phyloP scores from a whole-genome alignment of 805 yeast species.

The Schwanniomyces occidentalis region DNA sequence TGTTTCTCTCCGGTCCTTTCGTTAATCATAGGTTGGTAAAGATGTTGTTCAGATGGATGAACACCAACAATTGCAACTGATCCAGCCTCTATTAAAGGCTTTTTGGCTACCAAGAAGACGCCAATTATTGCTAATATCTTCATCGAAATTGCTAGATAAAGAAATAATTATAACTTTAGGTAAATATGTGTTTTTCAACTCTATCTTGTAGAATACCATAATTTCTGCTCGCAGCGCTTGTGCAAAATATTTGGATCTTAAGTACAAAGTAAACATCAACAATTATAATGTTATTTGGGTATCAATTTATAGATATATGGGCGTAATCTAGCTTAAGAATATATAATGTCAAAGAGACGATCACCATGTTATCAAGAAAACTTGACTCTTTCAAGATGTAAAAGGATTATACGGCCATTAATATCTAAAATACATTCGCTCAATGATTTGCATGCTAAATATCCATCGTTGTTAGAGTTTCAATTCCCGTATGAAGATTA shows the following conservation, averaged over 20 bases:
- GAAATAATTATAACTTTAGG: too few species aligned
- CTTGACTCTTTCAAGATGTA: constrained; percentile 26
- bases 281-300: too few species aligned
- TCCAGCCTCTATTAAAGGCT: not conserved
- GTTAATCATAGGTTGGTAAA: constrained; percentile 52
- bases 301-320: too few species aligned
- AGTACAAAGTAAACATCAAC: too few species aligned
- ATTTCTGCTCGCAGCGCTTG: too few species aligned
- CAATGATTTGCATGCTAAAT: constrained; percentile 26
- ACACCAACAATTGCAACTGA: constrained; percentile 30
- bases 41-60: constrained; percentile 34
- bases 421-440: constrained; percentile 35
- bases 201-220: too few species aligned
- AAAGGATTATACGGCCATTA: constrained; percentile 37
- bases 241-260: too few species aligned
- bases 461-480: constrained; percentile 22
- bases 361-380: constrained; percentile 3
- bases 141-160: not conserved
- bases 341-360: constrained; percentile 3
- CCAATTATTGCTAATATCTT: not conserved
- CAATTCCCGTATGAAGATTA: constrained; percentile 5
- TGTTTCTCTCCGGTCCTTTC: constrained; percentile 33
- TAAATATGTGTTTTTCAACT: too few species aligned
- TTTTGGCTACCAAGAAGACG: not conserved
- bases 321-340: constrained; percentile 1